Evolutionary conservation across 2,329 filamentous ascomycete species (phyloP), one percentile per base, ranked within the genome.

Genomic region (Monosporascus sp.): DNA sequence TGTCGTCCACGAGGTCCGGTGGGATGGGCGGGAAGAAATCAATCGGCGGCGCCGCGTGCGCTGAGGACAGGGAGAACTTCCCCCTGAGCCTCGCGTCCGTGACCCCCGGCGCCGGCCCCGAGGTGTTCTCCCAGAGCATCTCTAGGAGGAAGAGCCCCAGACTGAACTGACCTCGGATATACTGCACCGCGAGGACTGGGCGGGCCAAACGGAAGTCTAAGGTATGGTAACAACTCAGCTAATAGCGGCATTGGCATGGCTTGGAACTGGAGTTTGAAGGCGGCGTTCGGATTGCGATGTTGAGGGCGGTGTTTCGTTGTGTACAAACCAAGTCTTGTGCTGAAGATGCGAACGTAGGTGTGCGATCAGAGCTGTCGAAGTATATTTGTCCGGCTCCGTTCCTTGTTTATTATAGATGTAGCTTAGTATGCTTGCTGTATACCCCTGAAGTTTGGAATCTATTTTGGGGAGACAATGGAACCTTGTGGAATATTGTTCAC

Each of bases 131-230:
- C 20, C 70, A 77, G 64, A 76, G 77, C 49, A 56, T 72, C 27
- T 69, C 73, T 52, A 75, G 75, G 66, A 76, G 80, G 65, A 82
- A 82, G 72, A 83, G 80, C 57, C 78, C 80, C 3, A 67, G 80
- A 52, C 63, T 82, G 53, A 67, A 70, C 39, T 68, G 54, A 58
- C 5, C 11, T 9, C 31, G 31, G 31, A 14, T 11, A 35, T 5
- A 14, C 31, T 14, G 14, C 5, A 44, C 17, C 38, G 24, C 4
- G 17, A 22, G 31, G 17, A 31, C 27, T 18, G 11, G 31, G 24
- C 18, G 27, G 36, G 45, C 9, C 37, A 31, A 48, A 36, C 45
- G 48, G 31, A 14, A 5, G 11, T 14, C 31, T 14, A 5, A 11
- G 9, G 9, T 4, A 2, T 35, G 31, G 31, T 14, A 3, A 9